Conservation (phyloP, 305 asterid genomes). For the Withania somnifera region DNA sequence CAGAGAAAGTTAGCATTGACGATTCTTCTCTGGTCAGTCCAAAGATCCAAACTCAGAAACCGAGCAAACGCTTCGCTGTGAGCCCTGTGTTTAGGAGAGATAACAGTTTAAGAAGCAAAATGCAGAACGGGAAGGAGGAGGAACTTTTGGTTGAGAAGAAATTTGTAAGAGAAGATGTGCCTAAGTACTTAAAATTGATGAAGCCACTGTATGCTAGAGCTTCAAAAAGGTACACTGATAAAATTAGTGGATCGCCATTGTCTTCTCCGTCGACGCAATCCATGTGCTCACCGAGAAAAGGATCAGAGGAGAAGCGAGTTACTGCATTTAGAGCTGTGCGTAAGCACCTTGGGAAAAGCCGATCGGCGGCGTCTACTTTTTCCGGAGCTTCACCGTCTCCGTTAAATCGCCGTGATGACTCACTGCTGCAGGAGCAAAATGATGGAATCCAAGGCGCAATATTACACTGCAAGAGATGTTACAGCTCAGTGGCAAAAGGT, state of each 20-base stretch:
- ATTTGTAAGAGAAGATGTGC: conserved; percentile 8
- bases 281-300: conserved; percentile 32
- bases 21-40: conserved; percentile 18
- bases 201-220: conserved; percentile 50
- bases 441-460: conserved; percentile 85
- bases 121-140: conserved; percentile 16
- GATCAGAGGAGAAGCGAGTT: conserved; percentile 29
- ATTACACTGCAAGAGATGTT: conserved; percentile 69
- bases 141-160: conserved; percentile 12
- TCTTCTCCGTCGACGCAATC: conserved; percentile 60
- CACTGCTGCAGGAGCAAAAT: conserved; percentile 40
- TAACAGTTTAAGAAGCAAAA: conserved; percentile 2
- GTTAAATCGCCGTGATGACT: conserved; percentile 54
- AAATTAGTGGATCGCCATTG: conserved; percentile 22
- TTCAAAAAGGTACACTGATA: conserved; percentile 29
- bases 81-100: neutral
- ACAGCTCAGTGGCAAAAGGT: conserved; percentile 30
- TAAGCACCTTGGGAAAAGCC: conserved; percentile 49
- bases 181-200: conserved; percentile 57
- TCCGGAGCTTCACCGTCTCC: conserved; percentile 26
- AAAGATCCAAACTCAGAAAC: conserved; percentile 20
- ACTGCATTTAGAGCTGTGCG: conserved; percentile 34
- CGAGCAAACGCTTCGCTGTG: conserved; percentile 10
- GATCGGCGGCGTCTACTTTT: conserved; percentile 32
- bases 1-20: conserved; percentile 19